Evolutionary conservation across 208 protist genomes (phyloP).

Genomic region (Trypanosoma boissoni): DNA sequence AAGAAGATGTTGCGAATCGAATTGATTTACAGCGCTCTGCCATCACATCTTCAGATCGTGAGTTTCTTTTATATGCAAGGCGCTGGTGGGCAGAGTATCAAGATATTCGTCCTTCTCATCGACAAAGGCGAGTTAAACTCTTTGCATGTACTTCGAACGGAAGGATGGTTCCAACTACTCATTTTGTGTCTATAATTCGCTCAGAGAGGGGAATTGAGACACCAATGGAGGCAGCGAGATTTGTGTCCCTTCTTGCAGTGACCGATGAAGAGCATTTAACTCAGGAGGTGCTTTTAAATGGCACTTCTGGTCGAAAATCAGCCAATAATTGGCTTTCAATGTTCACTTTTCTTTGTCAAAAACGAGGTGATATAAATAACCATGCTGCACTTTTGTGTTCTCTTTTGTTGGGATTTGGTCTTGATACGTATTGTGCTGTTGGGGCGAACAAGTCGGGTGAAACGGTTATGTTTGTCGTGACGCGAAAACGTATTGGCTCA

Average conservation of each 20-base stretch:
- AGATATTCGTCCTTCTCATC: constrained; percentile 52
- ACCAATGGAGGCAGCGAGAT: constrained; percentile 82
- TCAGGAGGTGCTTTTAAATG: constrained; percentile 27
- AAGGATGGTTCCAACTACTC: constrained; percentile 82
- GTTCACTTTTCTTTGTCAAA: constrained; percentile 87
- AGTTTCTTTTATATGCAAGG: constrained; percentile 91
- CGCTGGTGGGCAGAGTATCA: constrained; percentile 91
- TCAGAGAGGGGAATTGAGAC: constrained; percentile 70
- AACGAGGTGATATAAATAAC: constrained; percentile 79
- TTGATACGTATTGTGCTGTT: constrained; percentile 86
- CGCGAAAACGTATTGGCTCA: constrained; percentile 30
- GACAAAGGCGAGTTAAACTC: constrained; percentile 79
- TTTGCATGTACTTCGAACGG: constrained; percentile 81
- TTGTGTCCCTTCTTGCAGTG: constrained; percentile 80
- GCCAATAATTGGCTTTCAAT: constrained; percentile 58
- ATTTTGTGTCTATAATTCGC: constrained; percentile 82
- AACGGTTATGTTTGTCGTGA: constrained; percentile 71
- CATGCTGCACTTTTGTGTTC: constrained; percentile 88
- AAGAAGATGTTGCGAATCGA: constrained; percentile 68
- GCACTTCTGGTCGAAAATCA: constrained; percentile 21
- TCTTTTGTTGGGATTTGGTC: constrained; percentile 86
- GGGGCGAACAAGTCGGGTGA: constrained; percentile 52
- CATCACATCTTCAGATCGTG: constrained; percentile 87
- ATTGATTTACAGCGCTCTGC: constrained; percentile 76
- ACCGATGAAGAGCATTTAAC: constrained; percentile 39